Evolutionary conservation across 1,284 basidiomycete genomes (phyloP).

Genomic region (Naganishia sp.): DNA sequence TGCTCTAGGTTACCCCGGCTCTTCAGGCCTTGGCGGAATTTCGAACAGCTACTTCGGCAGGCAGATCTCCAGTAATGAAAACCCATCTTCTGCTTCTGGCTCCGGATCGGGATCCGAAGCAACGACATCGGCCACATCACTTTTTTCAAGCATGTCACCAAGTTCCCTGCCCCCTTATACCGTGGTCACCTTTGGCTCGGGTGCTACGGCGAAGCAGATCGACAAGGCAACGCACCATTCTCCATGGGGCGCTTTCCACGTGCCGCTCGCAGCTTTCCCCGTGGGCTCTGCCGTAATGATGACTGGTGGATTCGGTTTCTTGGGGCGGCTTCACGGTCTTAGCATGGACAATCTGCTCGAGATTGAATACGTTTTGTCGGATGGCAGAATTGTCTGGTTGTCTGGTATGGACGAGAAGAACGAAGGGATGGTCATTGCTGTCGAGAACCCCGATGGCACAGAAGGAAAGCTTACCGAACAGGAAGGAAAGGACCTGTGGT

Average conservation of each 20-base stretch:
- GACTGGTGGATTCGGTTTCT: conserved; percentile 84
- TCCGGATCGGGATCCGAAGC: conserved; percentile 14
- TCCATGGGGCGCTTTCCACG: conserved; percentile 79
- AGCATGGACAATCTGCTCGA: conserved; percentile 81
- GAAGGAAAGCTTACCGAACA: conserved; percentile 41
- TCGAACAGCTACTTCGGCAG: conserved; percentile 25
- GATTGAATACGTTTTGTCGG: conserved; percentile 71
- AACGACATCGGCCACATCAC: conserved; percentile 37
- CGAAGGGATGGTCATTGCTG: conserved; percentile 27
- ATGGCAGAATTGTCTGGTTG: conserved; percentile 70
- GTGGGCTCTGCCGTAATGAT: conserved; percentile 73
- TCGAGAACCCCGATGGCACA: conserved; percentile 37
- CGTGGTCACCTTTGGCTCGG: conserved; percentile 78
- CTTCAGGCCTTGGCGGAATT: conserved; percentile 10
- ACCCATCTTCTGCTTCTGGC: conserved; percentile 1
- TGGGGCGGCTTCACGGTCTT: conserved; percentile 76
- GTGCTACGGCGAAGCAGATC: conserved; percentile 75
- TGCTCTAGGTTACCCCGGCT: conserved; percentile 18
- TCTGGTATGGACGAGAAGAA: conserved; percentile 56
- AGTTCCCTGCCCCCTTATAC: conserved; percentile 65
- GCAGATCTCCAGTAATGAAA: background rate
- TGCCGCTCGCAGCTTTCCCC: conserved; percentile 65
- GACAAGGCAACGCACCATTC: conserved; percentile 72
- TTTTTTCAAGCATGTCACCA: conserved; percentile 35
- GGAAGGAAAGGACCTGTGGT: conserved; percentile 65